phyloP scores from a whole-genome alignment of 164 flowering plant species.

The Saururus chinensis region DNA sequence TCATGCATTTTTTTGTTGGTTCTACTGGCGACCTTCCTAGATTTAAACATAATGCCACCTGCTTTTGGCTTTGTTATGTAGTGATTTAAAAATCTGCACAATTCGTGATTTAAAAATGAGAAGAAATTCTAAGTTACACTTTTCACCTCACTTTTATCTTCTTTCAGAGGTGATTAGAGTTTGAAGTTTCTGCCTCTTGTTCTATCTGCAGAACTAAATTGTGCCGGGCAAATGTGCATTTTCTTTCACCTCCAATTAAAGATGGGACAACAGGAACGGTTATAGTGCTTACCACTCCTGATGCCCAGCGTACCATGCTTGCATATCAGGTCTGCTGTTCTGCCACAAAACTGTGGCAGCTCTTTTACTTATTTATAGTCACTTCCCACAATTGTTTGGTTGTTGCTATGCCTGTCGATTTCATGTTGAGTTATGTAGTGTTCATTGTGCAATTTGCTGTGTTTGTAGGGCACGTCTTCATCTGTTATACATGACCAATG shows the following conservation, averaged over 20 bases:
- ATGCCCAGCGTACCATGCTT: slow-evolving; percentile 98
- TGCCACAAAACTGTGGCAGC: neutral
- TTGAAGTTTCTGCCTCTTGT: neutral
- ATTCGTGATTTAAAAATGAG: too few relatives aligned
- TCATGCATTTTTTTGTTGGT: too few relatives aligned
- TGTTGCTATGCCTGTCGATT: neutral
- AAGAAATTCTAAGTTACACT: neutral
- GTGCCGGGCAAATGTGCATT: slow-evolving; percentile 77
- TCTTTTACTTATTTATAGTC: neutral
- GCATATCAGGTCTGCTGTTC: slow-evolving; percentile 60
- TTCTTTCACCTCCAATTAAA: slow-evolving; percentile 71
- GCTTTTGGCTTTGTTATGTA: too few relatives aligned
- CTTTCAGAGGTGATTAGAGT: neutral
- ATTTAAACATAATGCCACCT: too few relatives aligned
- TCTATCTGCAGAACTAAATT: slow-evolving; percentile 49
- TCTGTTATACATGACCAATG: slow-evolving; percentile 49
- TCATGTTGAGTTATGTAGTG: neutral
- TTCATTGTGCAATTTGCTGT: neutral
- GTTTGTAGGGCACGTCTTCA: slow-evolving; percentile 80
- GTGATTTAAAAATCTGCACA: neutral
- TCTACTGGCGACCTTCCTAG: too few relatives aligned
- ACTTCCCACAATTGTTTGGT: neutral
- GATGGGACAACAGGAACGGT: slow-evolving; percentile 98
- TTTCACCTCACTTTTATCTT: neutral
- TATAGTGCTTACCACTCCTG: slow-evolving; percentile 96